Evolutionary conservation across 257 asterid genomes (phyloP).

Genomic region (Nyctanthes arbortristis): DNA sequence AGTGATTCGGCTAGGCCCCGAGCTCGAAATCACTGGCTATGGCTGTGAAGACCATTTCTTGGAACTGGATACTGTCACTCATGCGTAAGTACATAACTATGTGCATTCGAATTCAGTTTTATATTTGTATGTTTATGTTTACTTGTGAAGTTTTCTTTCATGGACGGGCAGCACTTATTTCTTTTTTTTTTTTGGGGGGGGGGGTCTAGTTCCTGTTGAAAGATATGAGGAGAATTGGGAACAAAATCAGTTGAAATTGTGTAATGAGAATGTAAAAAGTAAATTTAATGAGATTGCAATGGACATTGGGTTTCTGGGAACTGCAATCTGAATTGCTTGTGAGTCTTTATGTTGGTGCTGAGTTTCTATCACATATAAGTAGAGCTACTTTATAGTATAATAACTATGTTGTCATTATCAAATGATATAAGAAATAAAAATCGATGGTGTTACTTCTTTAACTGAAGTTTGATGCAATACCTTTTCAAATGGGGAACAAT

Average conservation of each 20-base stretch:
- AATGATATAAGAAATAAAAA: constrained; percentile 19
- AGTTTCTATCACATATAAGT: not conserved
- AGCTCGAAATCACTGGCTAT: constrained; percentile 96
- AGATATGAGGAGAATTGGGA: not conserved
- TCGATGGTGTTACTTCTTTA: not conserved
- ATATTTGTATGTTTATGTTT: not conserved
- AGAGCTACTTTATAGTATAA: not conserved
- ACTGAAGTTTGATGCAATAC: not conserved
- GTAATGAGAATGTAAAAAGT: not conserved
- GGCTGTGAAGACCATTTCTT: constrained; percentile 96
- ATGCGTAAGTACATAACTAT: constrained; percentile 59
- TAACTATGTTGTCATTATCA: not conserved
- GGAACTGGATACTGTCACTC: constrained; percentile 87
- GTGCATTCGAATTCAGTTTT: not conserved
- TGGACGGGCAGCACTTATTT: not conserved
- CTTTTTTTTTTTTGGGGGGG: too few relatives aligned
- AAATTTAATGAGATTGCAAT: not conserved
- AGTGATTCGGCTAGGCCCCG: constrained; percentile 91
- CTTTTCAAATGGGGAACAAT: constrained; percentile 1
- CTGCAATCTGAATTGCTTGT: constrained; percentile 25
- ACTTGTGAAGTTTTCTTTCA: not conserved
- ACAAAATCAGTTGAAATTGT: not conserved
- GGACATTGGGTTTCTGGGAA: not conserved
- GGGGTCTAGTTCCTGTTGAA: not conserved
- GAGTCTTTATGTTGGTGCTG: not conserved